Base-by-base conservation (phyloP, 1,284 basidiomycete species). In the Phlebopus sp. region DNA sequence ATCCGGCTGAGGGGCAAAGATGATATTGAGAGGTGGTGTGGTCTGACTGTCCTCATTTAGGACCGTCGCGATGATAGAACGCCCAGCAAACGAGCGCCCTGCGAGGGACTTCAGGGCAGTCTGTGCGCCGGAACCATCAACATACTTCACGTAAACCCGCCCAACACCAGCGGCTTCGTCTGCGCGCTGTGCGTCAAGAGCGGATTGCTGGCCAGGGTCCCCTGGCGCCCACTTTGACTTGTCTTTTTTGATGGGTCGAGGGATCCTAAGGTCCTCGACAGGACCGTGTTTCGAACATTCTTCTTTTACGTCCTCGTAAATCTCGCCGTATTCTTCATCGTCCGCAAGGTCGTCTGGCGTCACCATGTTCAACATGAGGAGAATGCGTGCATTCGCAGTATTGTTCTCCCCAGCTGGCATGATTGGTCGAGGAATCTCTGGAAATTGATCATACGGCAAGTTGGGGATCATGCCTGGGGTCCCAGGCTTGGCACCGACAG, bases 301-400 rank as follows among this genome's bases (percentile, higher is more conserved):
- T 55, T 96, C 91, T 58, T 89, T 90, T 63, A 99, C 85, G 66
- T 99, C 96, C 63, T 97, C 93, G 54, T 92, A 83, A 48, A 99
- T 84, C 58, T 99, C 96, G 15, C 81, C 81, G 64, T 97, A 99
- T 63, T 99, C 96, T 53, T 86, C 75, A 66, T 98, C 96, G 63
- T 95, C 87, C 21, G 80, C 70, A 46, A 99, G 79, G 65, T 99
- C 96, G 48, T 99, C 96, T 2, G 91, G 71, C 0, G 91, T 92
- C 54, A 99, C 94, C 97, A 99, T 99, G 78, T 99, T 99, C 63
- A 99, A 76, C 86, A 99, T 90, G 63, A 97, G 86, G 64, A 99
- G 80, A 64, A 96, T 94, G 37, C 90, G 84, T 13, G 86, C 83
- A 37, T 86, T 78, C 10, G 69, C 70, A 27, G 70, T 70, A 38